Conservation (phyloP, 73 alveolate species). For the Stentor roeselii region DNA sequence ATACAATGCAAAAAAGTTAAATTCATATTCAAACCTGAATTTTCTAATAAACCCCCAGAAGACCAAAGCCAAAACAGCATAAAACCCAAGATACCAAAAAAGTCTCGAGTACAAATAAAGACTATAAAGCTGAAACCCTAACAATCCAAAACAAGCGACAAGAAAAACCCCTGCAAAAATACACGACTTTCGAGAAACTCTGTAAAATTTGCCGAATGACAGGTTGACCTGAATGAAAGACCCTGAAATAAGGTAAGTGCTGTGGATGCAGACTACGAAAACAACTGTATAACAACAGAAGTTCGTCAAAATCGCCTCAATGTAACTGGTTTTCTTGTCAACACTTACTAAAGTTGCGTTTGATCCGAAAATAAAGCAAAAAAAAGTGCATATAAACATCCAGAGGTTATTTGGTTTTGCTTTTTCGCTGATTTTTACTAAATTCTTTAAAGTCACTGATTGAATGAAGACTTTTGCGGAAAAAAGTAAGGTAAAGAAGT, state of each 20-base stretch:
- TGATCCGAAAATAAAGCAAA: background rate
- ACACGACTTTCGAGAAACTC: background rate
- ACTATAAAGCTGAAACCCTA: background rate
- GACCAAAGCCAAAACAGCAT: background rate
- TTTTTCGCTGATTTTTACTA: background rate
- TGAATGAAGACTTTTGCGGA: background rate
- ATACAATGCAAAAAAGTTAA: background rate
- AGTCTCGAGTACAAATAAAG: background rate
- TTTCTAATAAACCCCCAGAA: background rate
- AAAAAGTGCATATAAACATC: no score
- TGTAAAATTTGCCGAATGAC: background rate
- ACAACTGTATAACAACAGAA: background rate
- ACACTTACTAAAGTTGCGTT: background rate
- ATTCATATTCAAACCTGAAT: background rate
- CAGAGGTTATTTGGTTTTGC: background rate
- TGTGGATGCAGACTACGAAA: background rate
- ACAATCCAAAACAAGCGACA: background rate
- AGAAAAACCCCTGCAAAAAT: background rate
- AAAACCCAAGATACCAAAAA: background rate
- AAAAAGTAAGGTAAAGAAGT: no score
- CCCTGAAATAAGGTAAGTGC: background rate
- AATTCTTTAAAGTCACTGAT: background rate
- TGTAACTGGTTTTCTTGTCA: background rate
- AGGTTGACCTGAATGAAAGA: background rate
- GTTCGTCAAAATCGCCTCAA: background rate